A percentile compares a stretch with the other conserved stretches of the same genome.
These are phyloP conservation scores for Dimocarpus longan DNA, from an alignment of 345 rosid genomes.

Conservation along the genomic window DNA sequence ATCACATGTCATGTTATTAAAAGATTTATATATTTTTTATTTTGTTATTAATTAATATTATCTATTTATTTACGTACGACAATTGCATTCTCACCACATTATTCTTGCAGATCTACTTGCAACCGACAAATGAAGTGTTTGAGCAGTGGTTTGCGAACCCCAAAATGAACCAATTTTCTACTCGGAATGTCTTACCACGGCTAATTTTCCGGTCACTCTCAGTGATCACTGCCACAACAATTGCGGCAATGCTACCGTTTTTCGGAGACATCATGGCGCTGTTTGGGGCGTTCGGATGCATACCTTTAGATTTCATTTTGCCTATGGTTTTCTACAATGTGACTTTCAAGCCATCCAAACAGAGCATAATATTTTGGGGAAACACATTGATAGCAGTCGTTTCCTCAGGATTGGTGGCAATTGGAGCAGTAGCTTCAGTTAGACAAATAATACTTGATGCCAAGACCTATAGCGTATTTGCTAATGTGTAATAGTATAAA, in stretches of 20 bases:
- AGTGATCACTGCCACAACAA: slow-evolving; percentile 27
- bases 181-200: slow-evolving; percentile 43
- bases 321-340: slow-evolving; percentile 50
- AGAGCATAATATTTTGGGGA: slow-evolving; percentile 37
- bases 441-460: slow-evolving; percentile 53
- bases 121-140: slow-evolving; percentile 50
- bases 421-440: slow-evolving; percentile 46
- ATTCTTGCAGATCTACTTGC: slow-evolving; percentile 47
- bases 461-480: slow-evolving; percentile 42
- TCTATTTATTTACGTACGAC: background rate
- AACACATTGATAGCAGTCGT: slow-evolving; percentile 38
- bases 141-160: slow-evolving; percentile 45
- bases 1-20: too few relatives aligned
- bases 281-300: slow-evolving; percentile 51
- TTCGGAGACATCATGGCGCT: slow-evolving; percentile 55
- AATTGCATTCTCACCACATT: background rate
- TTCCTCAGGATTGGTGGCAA: slow-evolving; percentile 32
- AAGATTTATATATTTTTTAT: background rate
- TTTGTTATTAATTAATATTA: too few relatives aligned
- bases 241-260: slow-evolving; percentile 60
- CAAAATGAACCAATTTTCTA: slow-evolving; percentile 41
- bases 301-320: slow-evolving; percentile 49
- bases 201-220: slow-evolving; percentile 39
- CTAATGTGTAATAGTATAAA: slow-evolving; percentile 30
- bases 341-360: slow-evolving; percentile 50